Conservation (phyloP, 2,329 filamentous ascomycete genomes). For the Tolypocladium sp. region DNA sequence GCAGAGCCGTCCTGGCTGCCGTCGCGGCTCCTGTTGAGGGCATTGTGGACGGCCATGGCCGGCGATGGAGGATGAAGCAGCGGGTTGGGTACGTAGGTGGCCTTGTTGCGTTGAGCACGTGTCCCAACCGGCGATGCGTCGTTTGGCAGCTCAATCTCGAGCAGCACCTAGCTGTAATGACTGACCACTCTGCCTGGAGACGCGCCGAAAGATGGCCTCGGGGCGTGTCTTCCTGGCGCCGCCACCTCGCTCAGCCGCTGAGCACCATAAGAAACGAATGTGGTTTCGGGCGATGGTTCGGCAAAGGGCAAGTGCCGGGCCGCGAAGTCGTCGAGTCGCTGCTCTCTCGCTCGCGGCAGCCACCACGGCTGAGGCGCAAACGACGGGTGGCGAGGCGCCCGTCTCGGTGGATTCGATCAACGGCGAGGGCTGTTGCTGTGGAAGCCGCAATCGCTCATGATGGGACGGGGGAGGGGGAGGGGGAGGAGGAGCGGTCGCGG, state of each 20-base stretch:
- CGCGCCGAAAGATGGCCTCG: not conserved
- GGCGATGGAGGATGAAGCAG: not conserved
- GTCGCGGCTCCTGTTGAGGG: slow-evolving; percentile 15
- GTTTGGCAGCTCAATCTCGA: not conserved
- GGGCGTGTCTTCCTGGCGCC: not conserved
- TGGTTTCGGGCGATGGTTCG: not conserved
- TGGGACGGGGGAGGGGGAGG: not conserved
- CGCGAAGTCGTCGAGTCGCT: not conserved
- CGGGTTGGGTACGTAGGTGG: not conserved
- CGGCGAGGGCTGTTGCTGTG: not conserved
- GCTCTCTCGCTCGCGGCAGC: not conserved
- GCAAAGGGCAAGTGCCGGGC: not conserved
- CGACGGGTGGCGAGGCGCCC: not conserved
- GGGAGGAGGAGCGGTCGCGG: not conserved
- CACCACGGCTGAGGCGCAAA: not conserved
- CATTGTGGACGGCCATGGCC: slow-evolving; percentile 21
- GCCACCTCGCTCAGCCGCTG: not conserved
- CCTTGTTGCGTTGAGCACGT: not conserved
- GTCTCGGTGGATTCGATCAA: not conserved
- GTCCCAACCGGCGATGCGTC: not conserved
- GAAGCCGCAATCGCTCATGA: not conserved
- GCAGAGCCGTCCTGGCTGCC: slow-evolving; percentile 17
- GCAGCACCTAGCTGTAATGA: not conserved
- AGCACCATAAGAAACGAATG: not conserved
- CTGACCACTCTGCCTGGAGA: no score